Percentiles rank a stretch among this genome's conserved stretches.
Evolutionary conservation across 441 rosid genomes (phyloP).

Genomic region (Adansonia grandidieri): DNA sequence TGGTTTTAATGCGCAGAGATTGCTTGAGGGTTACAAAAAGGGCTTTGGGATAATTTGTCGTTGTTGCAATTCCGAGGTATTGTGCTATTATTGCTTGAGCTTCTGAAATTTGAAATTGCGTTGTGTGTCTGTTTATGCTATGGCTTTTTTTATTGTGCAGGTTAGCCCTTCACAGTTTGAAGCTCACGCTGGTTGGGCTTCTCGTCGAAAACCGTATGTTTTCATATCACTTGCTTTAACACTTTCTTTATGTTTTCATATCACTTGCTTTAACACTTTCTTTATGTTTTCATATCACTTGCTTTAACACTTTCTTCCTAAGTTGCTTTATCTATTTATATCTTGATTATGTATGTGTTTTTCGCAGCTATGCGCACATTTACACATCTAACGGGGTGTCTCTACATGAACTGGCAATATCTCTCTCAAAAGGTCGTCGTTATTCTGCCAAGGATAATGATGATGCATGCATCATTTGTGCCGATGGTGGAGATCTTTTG

Average conservation of each 20-base stretch:
- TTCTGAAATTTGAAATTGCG: constrained; percentile 15
- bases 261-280: constrained; percentile 22
- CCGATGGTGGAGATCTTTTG: constrained; percentile 79
- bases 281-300: constrained; percentile 47
- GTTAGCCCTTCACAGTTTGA: constrained; percentile 97
- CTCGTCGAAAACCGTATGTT: constrained; percentile 93
- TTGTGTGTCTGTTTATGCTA: constrained; percentile 4
- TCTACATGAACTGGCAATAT: constrained; percentile 90
- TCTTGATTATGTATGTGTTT: constrained; percentile 24
- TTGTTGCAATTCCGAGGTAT: constrained; percentile 95
- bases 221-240: constrained; percentile 21
- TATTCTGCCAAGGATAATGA: constrained; percentile 83
- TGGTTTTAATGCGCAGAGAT: constrained; percentile 62
- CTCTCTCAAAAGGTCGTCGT: constrained; percentile 78
- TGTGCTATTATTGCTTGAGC: constrained; percentile 35
- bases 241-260: constrained; percentile 45
- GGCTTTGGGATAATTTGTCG: constrained; percentile 82
- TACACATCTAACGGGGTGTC: constrained; percentile 95
- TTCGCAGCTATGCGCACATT: constrained; percentile 81
- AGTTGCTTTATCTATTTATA: background rate
- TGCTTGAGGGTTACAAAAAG: constrained; percentile 88
- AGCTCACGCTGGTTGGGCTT: constrained; percentile 99
- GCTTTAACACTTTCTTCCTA: constrained; percentile 23
- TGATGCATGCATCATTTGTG: constrained; percentile 82
- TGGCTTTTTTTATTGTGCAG: constrained; percentile 48